These are phyloP conservation scores for Oxytropis ochrocephala DNA, from an alignment of 306 rosid genomes.

Conservation along the genomic window DNA sequence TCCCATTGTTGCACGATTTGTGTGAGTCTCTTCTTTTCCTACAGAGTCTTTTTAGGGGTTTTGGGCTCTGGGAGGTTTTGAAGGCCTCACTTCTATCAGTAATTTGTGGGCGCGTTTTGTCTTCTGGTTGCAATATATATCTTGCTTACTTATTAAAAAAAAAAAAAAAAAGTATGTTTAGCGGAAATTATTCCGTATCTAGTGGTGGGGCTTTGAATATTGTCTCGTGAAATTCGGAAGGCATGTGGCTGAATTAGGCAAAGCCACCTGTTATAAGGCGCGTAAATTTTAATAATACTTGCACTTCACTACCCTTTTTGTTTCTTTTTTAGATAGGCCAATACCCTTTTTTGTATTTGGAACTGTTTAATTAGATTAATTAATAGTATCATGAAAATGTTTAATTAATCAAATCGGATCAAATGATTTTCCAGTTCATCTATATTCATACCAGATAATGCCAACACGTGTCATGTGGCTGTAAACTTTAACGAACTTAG, in stretches of 20 bases:
- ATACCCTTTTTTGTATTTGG: neutral
- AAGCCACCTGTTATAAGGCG: neutral
- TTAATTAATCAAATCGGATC: neutral
- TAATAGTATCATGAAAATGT: neutral
- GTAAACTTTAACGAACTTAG: neutral
- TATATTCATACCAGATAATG: neutral
- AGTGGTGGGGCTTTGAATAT: slow-evolving; percentile 31
- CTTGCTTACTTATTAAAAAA: too few relatives aligned
- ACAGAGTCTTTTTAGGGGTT: too few relatives aligned
- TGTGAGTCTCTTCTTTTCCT: too few relatives aligned
- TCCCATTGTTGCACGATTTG: too few relatives aligned
- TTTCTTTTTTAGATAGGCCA: too few relatives aligned
- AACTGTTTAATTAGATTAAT: neutral
- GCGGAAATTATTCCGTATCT: slow-evolving; percentile 41
- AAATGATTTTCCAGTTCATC: slow-evolving; percentile 25
- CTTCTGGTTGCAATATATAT: too few relatives aligned
- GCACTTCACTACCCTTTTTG: slow-evolving; percentile 16
- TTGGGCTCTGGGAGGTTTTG: too few relatives aligned
- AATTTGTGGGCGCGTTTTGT: too few relatives aligned
- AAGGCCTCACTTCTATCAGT: too few relatives aligned
- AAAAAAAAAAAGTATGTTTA: slow-evolving; percentile 22
- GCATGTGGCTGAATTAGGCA: slow-evolving; percentile 20
- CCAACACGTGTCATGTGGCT: slow-evolving; percentile 28
- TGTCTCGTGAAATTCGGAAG: slow-evolving; percentile 27
- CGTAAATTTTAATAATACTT: slow-evolving; percentile 18